phyloP scores from a whole-genome alignment of 371 early-diverging fungal species.

The Haplosporangium sp. region DNA sequence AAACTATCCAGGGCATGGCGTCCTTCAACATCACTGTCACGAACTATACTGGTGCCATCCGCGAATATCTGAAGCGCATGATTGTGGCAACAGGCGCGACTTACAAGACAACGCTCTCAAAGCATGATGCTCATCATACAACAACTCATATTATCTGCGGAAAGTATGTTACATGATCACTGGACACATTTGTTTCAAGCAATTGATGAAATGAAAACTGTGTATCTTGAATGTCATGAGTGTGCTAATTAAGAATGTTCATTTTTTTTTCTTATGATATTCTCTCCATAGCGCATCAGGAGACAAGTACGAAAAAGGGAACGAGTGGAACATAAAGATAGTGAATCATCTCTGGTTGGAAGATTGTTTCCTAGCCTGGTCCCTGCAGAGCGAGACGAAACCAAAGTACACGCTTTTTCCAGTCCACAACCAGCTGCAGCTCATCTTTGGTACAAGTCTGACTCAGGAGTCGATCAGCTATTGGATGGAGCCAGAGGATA shows the following conservation, averaged over 20 bases:
- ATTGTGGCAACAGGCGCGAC: slow-evolving; percentile 72
- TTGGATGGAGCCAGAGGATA: slow-evolving; percentile 15
- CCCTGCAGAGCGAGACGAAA: slow-evolving; percentile 62
- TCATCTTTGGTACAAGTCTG: slow-evolving; percentile 42
- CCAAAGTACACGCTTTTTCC: slow-evolving; percentile 67
- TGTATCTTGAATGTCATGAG: not conserved
- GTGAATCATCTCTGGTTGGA: slow-evolving; percentile 95
- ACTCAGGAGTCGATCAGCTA: slow-evolving; percentile 24
- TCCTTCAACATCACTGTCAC: slow-evolving; percentile 69
- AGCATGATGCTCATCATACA: slow-evolving; percentile 53
- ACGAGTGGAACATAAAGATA: slow-evolving; percentile 70
- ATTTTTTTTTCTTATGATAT: not conserved
- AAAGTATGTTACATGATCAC: slow-evolving; percentile 54
- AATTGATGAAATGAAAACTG: not conserved
- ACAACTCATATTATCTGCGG: slow-evolving; percentile 78
- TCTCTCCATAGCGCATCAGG: slow-evolving; percentile 58
- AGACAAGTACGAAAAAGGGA: slow-evolving; percentile 72
- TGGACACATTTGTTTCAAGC: not conserved
- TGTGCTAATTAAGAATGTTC: not conserved
- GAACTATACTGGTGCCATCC: slow-evolving; percentile 73
- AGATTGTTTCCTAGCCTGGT: slow-evolving; percentile 75
- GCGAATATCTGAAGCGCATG: slow-evolving; percentile 77
- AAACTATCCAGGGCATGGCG: slow-evolving; percentile 28
- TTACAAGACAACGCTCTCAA: slow-evolving; percentile 68
- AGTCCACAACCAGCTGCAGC: slow-evolving; percentile 34